These are phyloP conservation scores for Selenicereus undatus DNA, from an alignment of 148 eudicot genomes.

Conservation along the genomic window DNA sequence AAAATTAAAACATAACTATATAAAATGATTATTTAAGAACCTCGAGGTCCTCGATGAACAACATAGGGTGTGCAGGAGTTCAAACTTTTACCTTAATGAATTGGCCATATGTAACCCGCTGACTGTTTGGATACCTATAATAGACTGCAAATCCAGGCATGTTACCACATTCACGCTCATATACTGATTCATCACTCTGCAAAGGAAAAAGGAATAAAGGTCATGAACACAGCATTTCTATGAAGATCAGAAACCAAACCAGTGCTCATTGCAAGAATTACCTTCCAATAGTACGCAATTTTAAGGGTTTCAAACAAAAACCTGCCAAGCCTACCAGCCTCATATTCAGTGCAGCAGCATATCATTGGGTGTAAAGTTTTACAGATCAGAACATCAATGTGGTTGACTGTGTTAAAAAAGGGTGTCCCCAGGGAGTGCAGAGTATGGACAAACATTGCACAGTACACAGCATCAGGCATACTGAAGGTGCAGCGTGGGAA, in stretches of 20 bases:
- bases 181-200: conserved; percentile 86
- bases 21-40: not conserved
- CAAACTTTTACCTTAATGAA: conserved; percentile 65
- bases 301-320: conserved; percentile 87
- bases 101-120: conserved; percentile 90
- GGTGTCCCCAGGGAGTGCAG: conserved; percentile 96
- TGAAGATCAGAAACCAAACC: not conserved
- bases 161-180: conserved; percentile 97
- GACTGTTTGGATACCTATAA: conserved; percentile 89
- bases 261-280: conserved; percentile 17
- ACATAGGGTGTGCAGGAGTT: not conserved
- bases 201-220: conserved; percentile 18
- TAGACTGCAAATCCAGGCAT: conserved; percentile 99
- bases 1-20: no score
- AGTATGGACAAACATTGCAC: conserved; percentile 93
- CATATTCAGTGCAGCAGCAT: conserved; percentile 98
- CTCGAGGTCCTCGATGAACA: not conserved
- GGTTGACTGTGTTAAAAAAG: conserved; percentile 93
- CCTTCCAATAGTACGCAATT: conserved; percentile 95
- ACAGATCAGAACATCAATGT: conserved; percentile 91
- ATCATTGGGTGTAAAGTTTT: conserved; percentile 99
- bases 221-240: conserved; percentile 1
- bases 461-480: conserved; percentile 95
- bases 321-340: conserved; percentile 92
- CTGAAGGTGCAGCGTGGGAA: conserved; percentile 97